Evolutionary conservation across 768 basidiomycete species (phyloP).

Genomic region (Kwoniella europaea): DNA sequence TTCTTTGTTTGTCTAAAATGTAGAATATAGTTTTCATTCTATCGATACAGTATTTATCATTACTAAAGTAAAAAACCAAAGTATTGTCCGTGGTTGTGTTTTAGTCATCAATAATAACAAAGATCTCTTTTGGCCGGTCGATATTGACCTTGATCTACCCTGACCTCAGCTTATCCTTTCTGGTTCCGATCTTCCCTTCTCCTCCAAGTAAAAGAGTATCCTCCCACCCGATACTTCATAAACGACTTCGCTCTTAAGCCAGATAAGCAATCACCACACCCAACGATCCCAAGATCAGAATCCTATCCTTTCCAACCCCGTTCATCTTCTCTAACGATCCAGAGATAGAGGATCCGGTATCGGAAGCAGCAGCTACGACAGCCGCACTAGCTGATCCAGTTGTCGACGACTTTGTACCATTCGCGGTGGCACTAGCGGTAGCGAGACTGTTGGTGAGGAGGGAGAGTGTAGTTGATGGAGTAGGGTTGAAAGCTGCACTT

Average conservation of each 20-base stretch:
- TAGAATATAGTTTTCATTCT: not conserved
- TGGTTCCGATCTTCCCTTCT: not conserved
- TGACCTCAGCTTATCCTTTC: not conserved
- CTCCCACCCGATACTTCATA: no score
- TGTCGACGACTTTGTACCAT: not conserved
- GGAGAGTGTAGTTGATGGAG: constrained; percentile 5
- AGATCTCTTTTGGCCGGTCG: no score
- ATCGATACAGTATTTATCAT: constrained; percentile 2
- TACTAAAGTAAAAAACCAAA: not conserved
- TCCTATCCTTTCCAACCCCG: not conserved
- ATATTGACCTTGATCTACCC: no score
- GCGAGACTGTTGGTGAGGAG: not conserved
- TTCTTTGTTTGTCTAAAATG: not conserved
- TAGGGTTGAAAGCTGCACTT: constrained; percentile 14
- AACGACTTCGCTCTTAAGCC: not conserved
- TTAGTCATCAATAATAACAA: rapidly evolving
- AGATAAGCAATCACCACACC: not conserved
- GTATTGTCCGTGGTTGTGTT: not conserved
- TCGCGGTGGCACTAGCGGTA: not conserved
- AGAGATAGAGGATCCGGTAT: not conserved
- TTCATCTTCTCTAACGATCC: not conserved
- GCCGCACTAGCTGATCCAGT: not conserved
- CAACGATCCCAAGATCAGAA: not conserved
- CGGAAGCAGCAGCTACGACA: constrained; percentile 4
- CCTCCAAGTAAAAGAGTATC: no score